A percentile compares a stretch with the other conserved stretches of the same genome.
These are phyloP conservation scores for Noccaea caerulescens DNA, from an alignment of 345 rosid species.

Conservation along the genomic window DNA sequence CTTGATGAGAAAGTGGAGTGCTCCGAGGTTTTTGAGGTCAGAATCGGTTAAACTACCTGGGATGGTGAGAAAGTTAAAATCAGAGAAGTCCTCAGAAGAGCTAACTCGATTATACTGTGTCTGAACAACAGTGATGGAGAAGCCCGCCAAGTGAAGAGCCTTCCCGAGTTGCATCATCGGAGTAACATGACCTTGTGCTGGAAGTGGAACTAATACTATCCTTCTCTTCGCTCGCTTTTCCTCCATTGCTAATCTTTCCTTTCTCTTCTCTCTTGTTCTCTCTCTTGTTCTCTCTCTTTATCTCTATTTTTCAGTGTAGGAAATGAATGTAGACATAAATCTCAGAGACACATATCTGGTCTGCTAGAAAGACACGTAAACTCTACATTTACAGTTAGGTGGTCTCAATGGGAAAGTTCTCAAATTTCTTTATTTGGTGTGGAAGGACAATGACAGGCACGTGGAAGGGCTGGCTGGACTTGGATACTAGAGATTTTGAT, in stretches of 20 bases:
- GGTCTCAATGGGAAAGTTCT: no score
- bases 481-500: no score
- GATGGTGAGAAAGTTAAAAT: conserved; percentile 51
- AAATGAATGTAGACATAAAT: no score
- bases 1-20: not conserved
- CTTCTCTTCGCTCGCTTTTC: conserved; percentile 18
- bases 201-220: conserved; percentile 60
- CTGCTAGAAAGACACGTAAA: not conserved
- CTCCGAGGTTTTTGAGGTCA: conserved; percentile 37
- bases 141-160: conserved; percentile 60
- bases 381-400: not conserved
- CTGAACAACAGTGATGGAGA: conserved; percentile 60
- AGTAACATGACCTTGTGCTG: conserved; percentile 72
- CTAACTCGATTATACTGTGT: conserved; percentile 49
- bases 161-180: conserved; percentile 73
- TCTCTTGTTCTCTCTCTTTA: not conserved
- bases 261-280: not conserved
- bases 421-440: no score
- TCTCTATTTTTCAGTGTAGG: no score
- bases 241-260: conserved; percentile 22
- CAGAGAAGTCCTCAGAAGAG: conserved; percentile 45
- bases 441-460: no score
- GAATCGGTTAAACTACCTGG: conserved; percentile 43
- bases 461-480: no score
- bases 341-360: not conserved